Base-by-base conservation (phyloP, 2,329 filamentous ascomycete species). In the Colletotrichum lini region DNA sequence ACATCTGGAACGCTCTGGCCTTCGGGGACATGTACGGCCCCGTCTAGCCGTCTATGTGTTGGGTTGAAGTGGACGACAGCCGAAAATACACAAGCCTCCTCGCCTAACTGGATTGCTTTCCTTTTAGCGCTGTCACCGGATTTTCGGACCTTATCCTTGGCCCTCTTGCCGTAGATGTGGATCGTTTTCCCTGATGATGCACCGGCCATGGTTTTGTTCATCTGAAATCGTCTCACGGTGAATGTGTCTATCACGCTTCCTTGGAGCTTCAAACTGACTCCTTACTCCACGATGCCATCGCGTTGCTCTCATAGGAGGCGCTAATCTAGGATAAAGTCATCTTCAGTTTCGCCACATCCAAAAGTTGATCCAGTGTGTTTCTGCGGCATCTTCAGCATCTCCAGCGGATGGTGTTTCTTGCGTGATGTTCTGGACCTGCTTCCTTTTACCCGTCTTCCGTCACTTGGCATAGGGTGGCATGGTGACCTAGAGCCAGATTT, bases 101-200 rank as follows among this genome's bases (percentile, higher is more conserved):
- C 2, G 53, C 53, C 56, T 44, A 44, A 26, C 56, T 47, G 23
- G 26, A 59, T 3, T 8, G 52, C 18, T 38, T 54, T 54, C 10
- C 56, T 23, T 30, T 59, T 18, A 1, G 13, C 40, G 40, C 56
- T 59, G 13, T 1, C 8, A 9, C 56, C 16, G 4, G 38, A 45
- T 45, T 59, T 59, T 18, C 21, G 15, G 40, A 47, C 56, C 56
- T 59, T 59, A 4, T 42, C n/a, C 23, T 59, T 59, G 42, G 53
- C 56, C 56, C 40, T 59, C 15, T 47, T 59, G 7, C 30, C 7
- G 16, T 44, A 30, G 2, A 10, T 21, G 8, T n/a, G n/a, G 3
- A 40, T 38, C 18, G 2, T 54, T 13, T 38, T 54, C 35, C 35
- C 30, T 4, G 4, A 38, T 12, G 9, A 18, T 23, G 21, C 18